Percentiles rank a stretch among this genome's conserved stretches.
These are phyloP conservation scores for Ceratocystis huliohia DNA, from an alignment of 2,329 filamentous ascomycete genomes.

Conservation along the genomic window DNA sequence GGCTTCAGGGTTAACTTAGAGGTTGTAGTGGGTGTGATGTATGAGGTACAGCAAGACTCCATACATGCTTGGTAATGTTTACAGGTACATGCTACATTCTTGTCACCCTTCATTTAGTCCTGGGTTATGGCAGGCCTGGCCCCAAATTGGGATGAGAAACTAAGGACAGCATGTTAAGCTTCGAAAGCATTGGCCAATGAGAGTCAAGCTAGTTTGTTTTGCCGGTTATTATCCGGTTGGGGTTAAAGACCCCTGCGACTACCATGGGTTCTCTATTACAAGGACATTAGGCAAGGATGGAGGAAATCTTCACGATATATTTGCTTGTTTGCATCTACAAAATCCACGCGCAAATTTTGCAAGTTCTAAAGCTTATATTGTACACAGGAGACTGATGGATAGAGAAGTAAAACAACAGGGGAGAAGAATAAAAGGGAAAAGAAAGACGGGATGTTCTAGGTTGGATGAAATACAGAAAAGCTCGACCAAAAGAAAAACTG, in stretches of 20 bases:
- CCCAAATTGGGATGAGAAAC: background rate
- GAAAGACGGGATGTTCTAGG: background rate
- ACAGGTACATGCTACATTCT: conserved; percentile 14
- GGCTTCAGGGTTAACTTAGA: background rate
- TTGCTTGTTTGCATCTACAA: background rate
- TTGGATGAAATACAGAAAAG: background rate
- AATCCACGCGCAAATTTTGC: conserved; percentile 13
- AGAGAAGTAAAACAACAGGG: conserved; percentile 17
- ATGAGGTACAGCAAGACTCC: background rate
- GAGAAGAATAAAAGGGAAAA: background rate
- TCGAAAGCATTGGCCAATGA: conserved; percentile 9
- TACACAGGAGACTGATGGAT: conserved; percentile 18
- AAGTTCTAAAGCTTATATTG: conserved; percentile 21
- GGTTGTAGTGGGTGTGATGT: background rate
- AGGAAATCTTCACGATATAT: too few relatives aligned
- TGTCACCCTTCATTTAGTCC: background rate
- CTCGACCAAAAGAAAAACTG: background rate
- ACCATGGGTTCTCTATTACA: background rate
- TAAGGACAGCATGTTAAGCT: conserved; percentile 17
- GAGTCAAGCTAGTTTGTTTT: background rate
- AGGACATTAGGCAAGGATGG: too few relatives aligned
- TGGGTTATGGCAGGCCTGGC: background rate
- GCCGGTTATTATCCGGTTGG: background rate
- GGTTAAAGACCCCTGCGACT: background rate
- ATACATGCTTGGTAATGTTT: background rate